A percentile compares a stretch with the other conserved stretches of the same genome.
These are phyloP conservation scores for Pythium grandisporangium DNA, from an alignment of 352 stramenopile species.

Conservation along the genomic window DNA sequence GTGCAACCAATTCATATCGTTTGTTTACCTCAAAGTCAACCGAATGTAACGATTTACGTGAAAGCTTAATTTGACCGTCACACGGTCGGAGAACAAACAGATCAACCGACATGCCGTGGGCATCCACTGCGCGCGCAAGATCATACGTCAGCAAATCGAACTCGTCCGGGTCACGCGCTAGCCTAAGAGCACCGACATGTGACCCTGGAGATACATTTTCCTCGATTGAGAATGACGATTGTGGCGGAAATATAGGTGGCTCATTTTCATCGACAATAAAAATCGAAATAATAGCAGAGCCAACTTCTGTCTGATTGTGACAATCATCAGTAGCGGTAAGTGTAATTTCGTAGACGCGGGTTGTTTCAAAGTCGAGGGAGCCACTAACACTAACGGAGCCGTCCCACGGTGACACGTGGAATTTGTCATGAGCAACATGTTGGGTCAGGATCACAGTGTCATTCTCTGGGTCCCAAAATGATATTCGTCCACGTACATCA, in stretches of 20 bases:
- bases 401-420: constrained; percentile 13
- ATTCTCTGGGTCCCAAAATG: constrained; percentile 56
- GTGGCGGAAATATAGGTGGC: constrained; percentile 22
- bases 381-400: constrained; percentile 6
- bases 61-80: constrained; percentile 35
- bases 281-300: too few species aligned
- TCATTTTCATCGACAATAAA: constrained; percentile 41
- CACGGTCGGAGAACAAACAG: constrained; percentile 47
- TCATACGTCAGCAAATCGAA: constrained; percentile 37
- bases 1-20: constrained; percentile 19
- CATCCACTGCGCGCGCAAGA: constrained; percentile 15
- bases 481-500: constrained; percentile 12
- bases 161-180: constrained; percentile 34
- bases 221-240: constrained; percentile 17
- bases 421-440: constrained; percentile 15
- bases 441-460: constrained; percentile 21
- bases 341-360: not conserved
- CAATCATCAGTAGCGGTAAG: too few species aligned
- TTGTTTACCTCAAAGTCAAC: constrained; percentile 28
- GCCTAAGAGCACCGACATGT: constrained; percentile 17
- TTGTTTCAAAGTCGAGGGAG: constrained; percentile 14
- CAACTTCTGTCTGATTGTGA: too few species aligned
- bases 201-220: constrained; percentile 27
- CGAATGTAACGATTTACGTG: constrained; percentile 8
- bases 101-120: constrained; percentile 21